Evolutionary conservation across 768 basidiomycete genomes (phyloP), one percentile per base, ranked within the genome.

Genomic region (Tylopilus sp.): DNA sequence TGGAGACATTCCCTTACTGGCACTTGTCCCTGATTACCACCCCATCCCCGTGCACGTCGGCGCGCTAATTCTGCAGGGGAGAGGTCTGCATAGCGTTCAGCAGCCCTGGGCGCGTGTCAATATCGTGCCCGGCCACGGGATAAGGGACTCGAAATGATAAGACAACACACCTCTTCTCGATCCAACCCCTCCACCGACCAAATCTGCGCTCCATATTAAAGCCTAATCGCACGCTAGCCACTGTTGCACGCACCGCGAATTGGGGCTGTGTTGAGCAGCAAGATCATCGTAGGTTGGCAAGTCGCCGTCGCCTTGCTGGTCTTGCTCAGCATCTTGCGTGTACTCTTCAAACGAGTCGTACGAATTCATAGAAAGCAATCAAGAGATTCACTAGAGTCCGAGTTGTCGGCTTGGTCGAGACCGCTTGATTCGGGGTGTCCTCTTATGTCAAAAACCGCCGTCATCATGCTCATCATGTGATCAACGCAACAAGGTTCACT

Each of bases 181-280:
- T 87, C 90, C 90, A 93, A 7, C 84, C 82, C 64, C 78, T 81
- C 90, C 90, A 93, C 53, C 90, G 76, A 19, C 90, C 90, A 61
- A 92, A 92, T 63, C 90, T 92, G 60, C n/a, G 10, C 19, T 33
- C 26, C n/a, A 50, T 49, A 19, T 51, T 55, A 14, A 56, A 48
- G 42, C 25, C 24, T 24, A 17, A 11, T 8, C 17, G 36, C 38
- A 42, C 30, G 49, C n/a, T 45, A 51, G n/a, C 45, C 19, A 19
- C n/a, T 37, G 51, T 41, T 56, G 41, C 19, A 55, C 75, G 60
- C 68, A 81, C 89, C 90, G 86, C 31, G 90, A 92, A 72, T 92
- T 92, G 6, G 90, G 86, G 40, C 87, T 89, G 56, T 84, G 79
- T 63, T 89, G 83, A 8, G 77, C 74, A 6, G 84, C 82, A n/a